A percentile compares a stretch with the other conserved stretches of the same genome.
Evolutionary conservation across 257 asterid genomes (phyloP).

Genomic region (Salvia miltiorrhiza): DNA sequence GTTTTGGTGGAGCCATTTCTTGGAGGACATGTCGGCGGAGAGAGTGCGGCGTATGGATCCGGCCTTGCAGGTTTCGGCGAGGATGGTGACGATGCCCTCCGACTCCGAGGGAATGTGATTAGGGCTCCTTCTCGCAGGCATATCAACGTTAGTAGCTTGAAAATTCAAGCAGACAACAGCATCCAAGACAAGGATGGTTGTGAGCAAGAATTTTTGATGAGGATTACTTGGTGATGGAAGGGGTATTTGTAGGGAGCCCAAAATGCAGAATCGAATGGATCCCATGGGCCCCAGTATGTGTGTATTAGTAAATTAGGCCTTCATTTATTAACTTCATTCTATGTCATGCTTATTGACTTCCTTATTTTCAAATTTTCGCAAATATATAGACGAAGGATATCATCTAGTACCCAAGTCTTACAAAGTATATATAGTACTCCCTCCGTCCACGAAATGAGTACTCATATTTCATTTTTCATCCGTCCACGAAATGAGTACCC

Average conservation of each 20-base stretch:
- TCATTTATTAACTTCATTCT: too few relatives aligned
- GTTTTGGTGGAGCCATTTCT: constrained; percentile 46
- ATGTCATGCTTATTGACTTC: too few relatives aligned
- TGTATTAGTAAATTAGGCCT: too few relatives aligned
- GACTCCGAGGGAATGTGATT: constrained; percentile 15
- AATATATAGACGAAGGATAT: too few relatives aligned
- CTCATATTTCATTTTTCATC: too few relatives aligned
- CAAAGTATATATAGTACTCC: too few relatives aligned
- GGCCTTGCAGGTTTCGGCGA: constrained; percentile 37
- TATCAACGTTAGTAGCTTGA: constrained; percentile 10
- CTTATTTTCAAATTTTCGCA: too few relatives aligned
- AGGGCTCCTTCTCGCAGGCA: constrained; percentile 26
- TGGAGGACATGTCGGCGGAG: constrained; percentile 62
- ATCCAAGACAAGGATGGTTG: constrained; percentile 37
- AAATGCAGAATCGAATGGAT: constrained; percentile 36
- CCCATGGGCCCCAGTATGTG: constrained; percentile 52
- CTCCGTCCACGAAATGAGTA: too few relatives aligned
- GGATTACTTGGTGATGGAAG: constrained; percentile 15
- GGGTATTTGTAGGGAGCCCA: constrained; percentile 61
- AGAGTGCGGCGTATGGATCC: constrained; percentile 58
- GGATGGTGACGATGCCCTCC: constrained; percentile 73
- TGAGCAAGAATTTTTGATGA: constrained; percentile 8
- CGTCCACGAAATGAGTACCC: too few relatives aligned
- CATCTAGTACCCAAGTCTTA: too few relatives aligned
- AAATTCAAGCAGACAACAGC: constrained; percentile 42